These are phyloP conservation scores for Nitzschia sp. DNA, from an alignment of 108 stramenopile genomes.

Conservation along the genomic window DNA sequence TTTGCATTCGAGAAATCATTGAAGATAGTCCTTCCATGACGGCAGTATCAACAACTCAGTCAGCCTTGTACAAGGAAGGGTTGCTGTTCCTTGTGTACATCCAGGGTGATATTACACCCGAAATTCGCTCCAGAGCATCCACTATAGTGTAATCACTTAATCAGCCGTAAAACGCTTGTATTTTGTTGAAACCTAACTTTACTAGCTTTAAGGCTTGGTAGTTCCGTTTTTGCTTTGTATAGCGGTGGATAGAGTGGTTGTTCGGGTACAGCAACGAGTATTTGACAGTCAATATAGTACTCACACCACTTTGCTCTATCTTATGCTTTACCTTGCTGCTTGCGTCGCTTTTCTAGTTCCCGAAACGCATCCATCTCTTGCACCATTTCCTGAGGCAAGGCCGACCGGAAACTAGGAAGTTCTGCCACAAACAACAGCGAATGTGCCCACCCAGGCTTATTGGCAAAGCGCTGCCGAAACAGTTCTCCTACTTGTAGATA, in stretches of 20 bases:
- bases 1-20: conserved; percentile 66
- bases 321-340: conserved; percentile 12
- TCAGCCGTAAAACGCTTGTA: too few relatives aligned
- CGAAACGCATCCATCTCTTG: conserved; percentile 65
- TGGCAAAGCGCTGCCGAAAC: conserved; percentile 83
- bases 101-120: conserved; percentile 56
- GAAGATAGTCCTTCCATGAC: conserved; percentile 72
- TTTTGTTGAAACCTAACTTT: too few relatives aligned
- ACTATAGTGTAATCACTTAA: conserved; percentile 48
- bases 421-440: conserved; percentile 96
- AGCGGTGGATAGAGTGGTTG: too few relatives aligned
- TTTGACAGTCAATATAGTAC: too few relatives aligned
- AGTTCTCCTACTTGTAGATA: conserved; percentile 91
- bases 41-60: conserved; percentile 55
- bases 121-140: conserved; percentile 55
- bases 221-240: too few relatives aligned
- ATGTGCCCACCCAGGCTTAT: conserved; percentile 97
- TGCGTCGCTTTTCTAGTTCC: conserved; percentile 25
- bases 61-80: conserved; percentile 58
- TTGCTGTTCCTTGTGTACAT: conserved; percentile 56
- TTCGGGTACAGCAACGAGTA: too few relatives aligned
- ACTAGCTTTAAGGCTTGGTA: too few relatives aligned
- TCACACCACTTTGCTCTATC: background rate
- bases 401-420: conserved; percentile 76
- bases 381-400: conserved; percentile 60